Evolutionary conservation across 352 stramenopile genomes (phyloP), one percentile per base, ranked within the genome.

Genomic region (Globisporangium mamillatum): DNA sequence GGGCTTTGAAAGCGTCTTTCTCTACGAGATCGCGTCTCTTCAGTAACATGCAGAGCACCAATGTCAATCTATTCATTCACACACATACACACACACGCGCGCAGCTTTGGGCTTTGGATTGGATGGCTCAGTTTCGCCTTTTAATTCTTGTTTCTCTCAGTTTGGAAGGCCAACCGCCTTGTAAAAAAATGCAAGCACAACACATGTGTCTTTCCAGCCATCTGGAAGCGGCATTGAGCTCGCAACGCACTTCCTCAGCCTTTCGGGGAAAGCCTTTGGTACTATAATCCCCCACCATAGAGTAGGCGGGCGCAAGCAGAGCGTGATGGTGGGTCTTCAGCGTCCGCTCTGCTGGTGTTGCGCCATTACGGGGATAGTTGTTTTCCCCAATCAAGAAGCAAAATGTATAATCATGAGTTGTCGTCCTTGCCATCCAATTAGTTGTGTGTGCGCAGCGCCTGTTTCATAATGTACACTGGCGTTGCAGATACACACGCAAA

Each of bases 51-150:
- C 4, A 67, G 29, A 56, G 61, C n/a, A 46, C 27, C n/a, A 27
- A 59, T 3, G 38, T 50, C 44, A 59, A 18, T 44, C 16, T 4
- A 38, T 24, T 1, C 27, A 60, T 27, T 22, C n/a, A 22, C 22
- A 66, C n/a, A 32, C 27, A 68, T 24, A 69, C 50, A 52, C 48
- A 67, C 32, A 41, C 34, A 41, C 9, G 18, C 24, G 36, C 24
- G 2, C 53, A n/a, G 24, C 25, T 24, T 44, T 22, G 44, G 44
- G 9, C 44, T 50, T 48, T 27, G 2, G 55, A 53, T 41, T 7
- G 10, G 70, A 81, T 89, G 76, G 70, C 80, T 91, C 81, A 90
- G 81, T 66, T 90, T 91, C 81, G 81, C 83, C 83, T 91, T 90
- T 88, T 86, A 60, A 50, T n/a, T 61, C 66, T 72, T 75, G 60